Base-by-base conservation (phyloP, 352 stramenopile genomes). In the Pythium vanterpoolii region DNA sequence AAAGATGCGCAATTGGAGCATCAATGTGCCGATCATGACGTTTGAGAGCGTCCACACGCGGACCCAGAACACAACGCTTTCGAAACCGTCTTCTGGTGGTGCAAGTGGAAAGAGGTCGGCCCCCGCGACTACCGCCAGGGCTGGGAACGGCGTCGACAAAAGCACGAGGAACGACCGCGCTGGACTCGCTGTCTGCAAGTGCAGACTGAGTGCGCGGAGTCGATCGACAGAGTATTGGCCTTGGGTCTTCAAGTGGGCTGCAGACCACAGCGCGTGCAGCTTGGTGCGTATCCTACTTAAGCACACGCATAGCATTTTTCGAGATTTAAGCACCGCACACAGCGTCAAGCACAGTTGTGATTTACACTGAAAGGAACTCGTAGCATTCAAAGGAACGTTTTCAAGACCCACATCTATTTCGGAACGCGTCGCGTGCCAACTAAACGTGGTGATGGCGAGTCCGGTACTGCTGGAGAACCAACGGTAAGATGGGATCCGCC, bases 1-100 rank as follows among this genome's bases (percentile, higher is more conserved):
- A 24, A 77, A 72, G 18, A 67, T 57, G 6, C 60, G 43, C 13
- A 58, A 44, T 16, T 69, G 61, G 23, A 64, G 26, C 21, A 64
- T 60, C 5, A 64, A 59, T 1, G 69, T 62, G 8, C 52, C 44
- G n/a, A 59, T 69, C 14, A 74, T 55, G 13, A 67, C n/a, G 51
- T 36, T 68, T 58, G 60, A 68, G 2, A 67, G 13, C 0, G 66
- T 6, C 24, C 61, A 59, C 1, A 44, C 43, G 11, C 68, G 64
- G 5, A 65, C 0, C 30, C 67, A 62, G 23, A 74, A 71, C n/a
- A 45, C 27, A 4, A 36, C 43, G 9, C 64, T 77, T 9, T 28
- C 28, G 4, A 45, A 9, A n/a, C 66, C 62, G 19, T 60, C 54
- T 0, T 38, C 26, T 2, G 59, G 50, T 11, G 59, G n/a, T 2